Base-by-base conservation (phyloP, 1,284 basidiomycete species). In the Hypsizygus ulmarius region DNA sequence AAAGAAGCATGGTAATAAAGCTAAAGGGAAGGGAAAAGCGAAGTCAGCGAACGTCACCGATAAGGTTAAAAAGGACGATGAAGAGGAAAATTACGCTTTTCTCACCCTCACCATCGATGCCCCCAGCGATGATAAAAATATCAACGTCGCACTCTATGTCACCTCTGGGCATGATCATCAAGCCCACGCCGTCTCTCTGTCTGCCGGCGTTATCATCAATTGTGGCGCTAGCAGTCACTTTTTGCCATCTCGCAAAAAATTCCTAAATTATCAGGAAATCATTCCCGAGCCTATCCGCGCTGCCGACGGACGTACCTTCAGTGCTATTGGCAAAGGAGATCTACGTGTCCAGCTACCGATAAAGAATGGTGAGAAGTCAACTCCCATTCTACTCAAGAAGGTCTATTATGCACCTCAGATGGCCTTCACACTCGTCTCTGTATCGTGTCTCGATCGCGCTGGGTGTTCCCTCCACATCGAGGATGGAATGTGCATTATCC, bases 341-440 rank as follows among this genome's bases (percentile, higher is more conserved):
- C 39, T 59, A 7, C 38, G 30, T 14, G 39, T 55, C 21, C 4
- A 45, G 5, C 36, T 60, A 5, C 57, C 53, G 3, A 63, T 56
- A 50, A 59, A 55, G 30, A 27, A 30, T 18, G 49, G 54, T 4
- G 30, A 58, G 14, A 57, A 54, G 21, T 43, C 43, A 16, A 62
- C 52, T 1, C 35, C 40, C 11, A 47, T 66, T 35, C 61, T 50
- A 8, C 57, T 71, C 15, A 52, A 54, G 21, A 55, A 65, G 30
- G 64, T 68, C 15, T 59, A 67, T 32, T 67, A 72, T 39, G 59
- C 63, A 25, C 67, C 68, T 6, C 47, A 57, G 11, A 64, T 71
- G 47, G 60, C 59, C 7, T 64, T 59, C 49, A 68, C 62, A 9
- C 66, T 72, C 7, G 51, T 72, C 9, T 71, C 64, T 0, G 56